Evolutionary conservation across 768 basidiomycete species (phyloP).

Genomic region (Collybia nuda): DNA sequence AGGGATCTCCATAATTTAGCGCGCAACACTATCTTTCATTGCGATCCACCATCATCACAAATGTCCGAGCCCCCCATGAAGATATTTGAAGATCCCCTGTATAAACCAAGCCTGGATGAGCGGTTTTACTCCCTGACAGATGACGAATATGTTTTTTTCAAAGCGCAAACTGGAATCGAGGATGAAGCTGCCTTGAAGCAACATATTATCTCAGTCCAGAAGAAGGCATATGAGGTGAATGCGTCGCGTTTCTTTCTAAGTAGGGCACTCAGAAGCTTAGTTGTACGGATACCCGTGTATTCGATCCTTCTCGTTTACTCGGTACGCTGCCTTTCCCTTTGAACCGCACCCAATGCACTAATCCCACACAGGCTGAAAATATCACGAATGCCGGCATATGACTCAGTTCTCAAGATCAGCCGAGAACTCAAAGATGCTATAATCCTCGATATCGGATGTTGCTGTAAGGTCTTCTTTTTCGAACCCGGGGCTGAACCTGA

Average conservation of each 20-base stretch:
- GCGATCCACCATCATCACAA: no score
- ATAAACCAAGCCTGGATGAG: conserved; percentile 17
- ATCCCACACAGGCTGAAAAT: conserved; percentile 22
- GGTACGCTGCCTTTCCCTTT: conserved; percentile 11
- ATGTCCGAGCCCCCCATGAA: neutral
- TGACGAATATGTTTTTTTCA: conserved; percentile 26
- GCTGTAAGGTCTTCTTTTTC: conserved; percentile 18
- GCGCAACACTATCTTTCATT: no score
- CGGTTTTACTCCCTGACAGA: conserved; percentile 17
- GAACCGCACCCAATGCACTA: neutral
- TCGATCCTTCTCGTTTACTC: conserved; percentile 25
- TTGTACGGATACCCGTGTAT: conserved; percentile 31
- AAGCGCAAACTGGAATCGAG: conserved; percentile 26
- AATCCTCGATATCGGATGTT: conserved; percentile 34
- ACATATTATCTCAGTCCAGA: conserved; percentile 30
- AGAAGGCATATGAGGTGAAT: conserved; percentile 27
- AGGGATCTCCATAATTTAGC: no score
- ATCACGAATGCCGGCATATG: conserved; percentile 25
- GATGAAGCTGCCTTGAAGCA: conserved; percentile 25
- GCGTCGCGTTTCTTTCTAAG: neutral
- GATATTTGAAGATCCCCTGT: conserved; percentile 7
- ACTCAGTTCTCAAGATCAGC: conserved; percentile 20
- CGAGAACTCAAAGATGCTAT: conserved; percentile 19
- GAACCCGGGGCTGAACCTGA: neutral
- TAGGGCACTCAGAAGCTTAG: conserved; percentile 7